Percentiles rank a stretch among this genome's conserved stretches.
Conservation (phyloP, 768 basidiomycete genomes). For the Cytidiella melzeri region DNA sequence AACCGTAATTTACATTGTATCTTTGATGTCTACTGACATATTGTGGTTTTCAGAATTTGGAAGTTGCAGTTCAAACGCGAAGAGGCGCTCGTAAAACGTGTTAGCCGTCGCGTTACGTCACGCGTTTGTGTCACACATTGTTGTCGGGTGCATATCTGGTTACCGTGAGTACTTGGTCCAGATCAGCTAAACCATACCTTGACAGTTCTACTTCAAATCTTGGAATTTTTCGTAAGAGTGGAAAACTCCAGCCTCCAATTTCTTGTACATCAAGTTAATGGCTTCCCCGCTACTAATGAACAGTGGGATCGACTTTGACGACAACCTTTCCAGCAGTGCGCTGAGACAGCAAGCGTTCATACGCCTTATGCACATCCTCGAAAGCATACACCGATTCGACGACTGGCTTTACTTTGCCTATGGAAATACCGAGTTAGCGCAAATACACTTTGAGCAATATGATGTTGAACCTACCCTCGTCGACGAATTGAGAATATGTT, state of each 20-base stretch:
- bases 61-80: background rate
- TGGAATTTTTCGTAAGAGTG: no score
- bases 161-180: no score
- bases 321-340: constrained; percentile 64
- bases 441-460: background rate
- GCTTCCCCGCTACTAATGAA: no score
- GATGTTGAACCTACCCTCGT: constrained; percentile 12
- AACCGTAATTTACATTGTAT: constrained; percentile 16
- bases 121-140: background rate
- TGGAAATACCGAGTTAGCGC: background rate
- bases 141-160: no score
- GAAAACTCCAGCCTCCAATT: no score
- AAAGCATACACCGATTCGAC: constrained; percentile 59
- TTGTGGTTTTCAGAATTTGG: background rate
- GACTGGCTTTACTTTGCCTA: constrained; percentile 45
- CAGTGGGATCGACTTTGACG: constrained; percentile 37
- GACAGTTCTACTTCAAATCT: no score
- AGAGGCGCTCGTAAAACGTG: background rate
- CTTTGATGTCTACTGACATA: constrained; percentile 22
- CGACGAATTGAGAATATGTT: constrained; percentile 20
- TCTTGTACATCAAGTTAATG: no score
- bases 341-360: constrained; percentile 49
- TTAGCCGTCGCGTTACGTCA: background rate
- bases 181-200: no score
- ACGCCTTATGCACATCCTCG: constrained; percentile 53